Percentiles rank a stretch among this genome's conserved stretches.
phyloP scores from a whole-genome alignment of 306 rosid genomes.

The Acacia melanoxylon region DNA sequence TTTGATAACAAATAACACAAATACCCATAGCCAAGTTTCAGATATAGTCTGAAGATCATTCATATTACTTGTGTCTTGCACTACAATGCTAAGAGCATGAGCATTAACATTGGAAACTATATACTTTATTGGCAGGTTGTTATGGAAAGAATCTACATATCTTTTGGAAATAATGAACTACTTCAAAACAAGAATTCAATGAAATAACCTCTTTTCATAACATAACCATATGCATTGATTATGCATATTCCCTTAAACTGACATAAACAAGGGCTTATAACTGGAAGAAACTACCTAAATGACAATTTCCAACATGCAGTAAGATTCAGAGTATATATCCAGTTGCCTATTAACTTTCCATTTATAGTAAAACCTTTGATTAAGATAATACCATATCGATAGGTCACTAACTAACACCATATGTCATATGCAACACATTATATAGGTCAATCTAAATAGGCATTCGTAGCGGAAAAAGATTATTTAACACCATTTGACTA shows the following conservation, averaged over 20 bases:
- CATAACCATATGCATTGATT: background rate
- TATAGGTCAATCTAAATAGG: too few species aligned
- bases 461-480: too few species aligned
- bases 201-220: too few species aligned
- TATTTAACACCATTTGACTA: too few species aligned
- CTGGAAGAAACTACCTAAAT: background rate
- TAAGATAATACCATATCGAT: too few species aligned
- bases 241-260: background rate
- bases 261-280: background rate
- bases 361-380: background rate
- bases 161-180: background rate
- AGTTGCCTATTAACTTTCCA: too few species aligned
- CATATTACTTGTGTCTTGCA: background rate
- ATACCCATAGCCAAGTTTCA: background rate
- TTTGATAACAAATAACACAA: background rate
- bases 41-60: background rate
- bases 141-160: background rate
- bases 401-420: too few species aligned
- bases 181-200: background rate
- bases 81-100: background rate
- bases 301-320: too few species aligned
- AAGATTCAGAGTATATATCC: too few species aligned
- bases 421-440: too few species aligned
- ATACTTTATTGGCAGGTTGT: too few species aligned
- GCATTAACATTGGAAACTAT: background rate